Evolutionary conservation across 768 basidiomycete genomes (phyloP), one percentile per base, ranked within the genome.

Genomic region (Butyriboletus loyo): DNA sequence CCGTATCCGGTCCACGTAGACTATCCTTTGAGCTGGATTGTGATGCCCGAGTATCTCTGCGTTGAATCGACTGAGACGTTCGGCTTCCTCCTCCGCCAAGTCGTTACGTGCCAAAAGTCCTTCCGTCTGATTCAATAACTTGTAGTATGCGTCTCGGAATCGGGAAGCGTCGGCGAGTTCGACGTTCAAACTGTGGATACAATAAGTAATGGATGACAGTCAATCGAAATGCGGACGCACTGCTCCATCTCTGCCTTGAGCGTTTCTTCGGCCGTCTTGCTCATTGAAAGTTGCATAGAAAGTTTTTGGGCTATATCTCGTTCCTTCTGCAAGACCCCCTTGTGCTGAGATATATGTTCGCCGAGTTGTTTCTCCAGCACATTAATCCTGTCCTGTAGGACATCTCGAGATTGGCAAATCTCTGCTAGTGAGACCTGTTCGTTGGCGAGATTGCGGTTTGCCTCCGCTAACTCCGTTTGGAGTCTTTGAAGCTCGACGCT

Each of bases 1-100:
- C 32, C 93, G 78, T 47, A 97, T 83, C 49, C 84, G 78, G 53
- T 95, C 94, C 15, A 97, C 84, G 59, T 96, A 95, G 66, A 84
- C 75, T 61, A 97, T 92, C 53, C 84, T 82, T 68, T 96, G 93
- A 2, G 84, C 83, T 9, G 89, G 88, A 63, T 95, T 94, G 31
- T 80, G 77, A 64, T 95, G 92, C 0, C 90, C 83, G 17, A 93
- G 72, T 52, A 96, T 87, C 65, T 93, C 84, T 1, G 90, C 88
- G 57, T 95, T 95, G 72, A 92, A 87, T 61, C 77, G 78, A 58
- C 87, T 84, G 38, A 96, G 77, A n/a, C 77, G 73, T 35, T 80
- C 75, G 0, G 87, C 83, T 66, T 96, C 94, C 37, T 84, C 84
- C 62, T 93, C 86, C 7, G 90, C 89, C 32, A 93, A 75, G 30